Evolutionary conservation across 208 protist species (phyloP).

Genomic region (Tritrichomonas foetus): DNA sequence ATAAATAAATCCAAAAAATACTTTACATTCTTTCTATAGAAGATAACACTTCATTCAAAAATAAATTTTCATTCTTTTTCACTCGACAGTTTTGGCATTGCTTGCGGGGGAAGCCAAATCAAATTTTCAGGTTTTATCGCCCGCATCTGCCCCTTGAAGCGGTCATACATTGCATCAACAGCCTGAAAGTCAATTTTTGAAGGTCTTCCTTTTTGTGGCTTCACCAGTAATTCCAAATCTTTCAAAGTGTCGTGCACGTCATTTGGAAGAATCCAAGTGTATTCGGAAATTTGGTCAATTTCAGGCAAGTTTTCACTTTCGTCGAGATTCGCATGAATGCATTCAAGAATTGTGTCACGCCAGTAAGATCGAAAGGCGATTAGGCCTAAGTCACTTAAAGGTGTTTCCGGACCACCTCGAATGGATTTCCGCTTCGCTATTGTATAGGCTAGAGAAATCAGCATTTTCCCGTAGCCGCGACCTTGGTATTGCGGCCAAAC

Average conservation of each 20-base stretch:
- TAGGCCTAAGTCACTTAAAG: slow-evolving; percentile 90
- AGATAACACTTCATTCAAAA: too few species aligned
- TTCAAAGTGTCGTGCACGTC: background rate
- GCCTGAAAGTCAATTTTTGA: too few species aligned
- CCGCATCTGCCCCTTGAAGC: too few species aligned
- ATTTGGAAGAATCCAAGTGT: background rate
- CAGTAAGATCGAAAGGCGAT: slow-evolving; percentile 60
- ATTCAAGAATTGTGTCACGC: slow-evolving; percentile 68
- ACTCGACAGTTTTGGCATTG: too few species aligned
- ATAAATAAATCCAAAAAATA: too few species aligned
- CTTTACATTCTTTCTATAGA: too few species aligned
- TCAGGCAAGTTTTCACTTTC: background rate
- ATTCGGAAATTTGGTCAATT: background rate
- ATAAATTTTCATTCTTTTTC: too few species aligned
- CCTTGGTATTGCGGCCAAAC: slow-evolving; percentile 6
- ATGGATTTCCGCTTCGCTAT: slow-evolving; percentile 85
- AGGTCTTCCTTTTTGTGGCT: too few species aligned
- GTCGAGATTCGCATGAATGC: slow-evolving; percentile 47
- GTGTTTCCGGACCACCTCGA: slow-evolving; percentile 93
- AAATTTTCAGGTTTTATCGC: too few species aligned
- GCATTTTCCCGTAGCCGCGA: slow-evolving; percentile 91
- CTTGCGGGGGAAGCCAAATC: too few species aligned
- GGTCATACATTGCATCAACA: too few species aligned
- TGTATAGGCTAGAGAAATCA: slow-evolving; percentile 95
- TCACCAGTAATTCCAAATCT: background rate